Evolutionary conservation across 2,329 filamentous ascomycete species (phyloP), one percentile per base, ranked within the genome.

Genomic region (Cercospora zeina): DNA sequence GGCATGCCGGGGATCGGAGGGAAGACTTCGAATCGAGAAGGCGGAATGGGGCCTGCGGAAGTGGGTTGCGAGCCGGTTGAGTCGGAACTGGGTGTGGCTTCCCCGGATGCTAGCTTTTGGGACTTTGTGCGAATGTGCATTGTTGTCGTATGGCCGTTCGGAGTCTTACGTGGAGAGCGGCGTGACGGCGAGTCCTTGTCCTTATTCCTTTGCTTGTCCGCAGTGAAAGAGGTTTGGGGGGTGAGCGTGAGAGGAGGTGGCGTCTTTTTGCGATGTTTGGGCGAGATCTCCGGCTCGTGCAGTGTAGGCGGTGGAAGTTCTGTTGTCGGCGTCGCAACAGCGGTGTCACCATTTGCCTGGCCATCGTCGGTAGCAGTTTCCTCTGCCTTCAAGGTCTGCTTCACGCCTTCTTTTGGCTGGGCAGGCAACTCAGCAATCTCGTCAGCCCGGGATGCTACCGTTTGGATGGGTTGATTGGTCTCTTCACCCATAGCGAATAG

Each of bases 391-490:
- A 63, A 31, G 1, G 68, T 70, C 65, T 77, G 73, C 61, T 81
- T 76, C 0, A 80, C 75, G 33, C 76, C 76, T 69, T 81, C 78
- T 70, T 80, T 77, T 30, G 78, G 75, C 36, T 72, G 71, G 10
- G 73, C 72, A 24, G 72, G 72, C 19, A 77, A 73, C 37, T 81
- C 79, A 7, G 76, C 73, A 39, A 89, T 86, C 21, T 91, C 92
- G 64, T 96, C 92, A 24, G 53, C 47, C 36, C 93, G 86, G 4
- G 89, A 91, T 11, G 93, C 93, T 58, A 97, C 90, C 1, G 93
- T 89, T 67, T 91, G 93, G 60, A 97, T 68, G 4, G 70, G 73
- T 39, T 72, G 71, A 54, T 70, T 74, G 7, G 73, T 72, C 62
- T 75, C 74, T 54, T 76, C 74, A 54, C 74, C 74, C 65, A 75